phyloP scores from a whole-genome alignment of 1,139 yeast species.

The Suhomyces terraborum region DNA sequence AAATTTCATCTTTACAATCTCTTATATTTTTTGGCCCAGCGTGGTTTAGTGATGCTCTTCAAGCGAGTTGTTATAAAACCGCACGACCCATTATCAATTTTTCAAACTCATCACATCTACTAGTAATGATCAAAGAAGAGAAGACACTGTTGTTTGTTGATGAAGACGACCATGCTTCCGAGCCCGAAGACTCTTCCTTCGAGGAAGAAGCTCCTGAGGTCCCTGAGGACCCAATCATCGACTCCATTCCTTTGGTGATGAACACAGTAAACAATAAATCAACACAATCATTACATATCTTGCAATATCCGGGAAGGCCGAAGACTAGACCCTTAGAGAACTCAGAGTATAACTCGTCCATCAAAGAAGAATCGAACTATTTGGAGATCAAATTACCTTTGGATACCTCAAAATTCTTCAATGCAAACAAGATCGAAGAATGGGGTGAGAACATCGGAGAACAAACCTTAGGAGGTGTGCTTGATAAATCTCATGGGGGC shows the following conservation, averaged over 20 bases:
- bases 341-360: slow-evolving; percentile 50
- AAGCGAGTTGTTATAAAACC: neutral
- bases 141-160: slow-evolving; percentile 18
- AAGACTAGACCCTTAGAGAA: slow-evolving; percentile 47
- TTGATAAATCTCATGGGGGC: slow-evolving; percentile 57
- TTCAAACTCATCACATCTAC: slow-evolving; percentile 7
- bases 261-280: slow-evolving; percentile 26
- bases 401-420: slow-evolving; percentile 64
- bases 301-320: slow-evolving; percentile 77
- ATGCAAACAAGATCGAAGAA: slow-evolving; percentile 58
- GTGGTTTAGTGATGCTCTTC: too few relatives aligned
- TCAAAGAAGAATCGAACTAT: slow-evolving; percentile 59
- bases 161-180: slow-evolving; percentile 17
- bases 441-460: slow-evolving; percentile 60
- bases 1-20: too few relatives aligned
- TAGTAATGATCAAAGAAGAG: slow-evolving; percentile 8
- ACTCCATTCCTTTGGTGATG: slow-evolving; percentile 67
- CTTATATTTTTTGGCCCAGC: too few relatives aligned
- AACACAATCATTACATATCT: slow-evolving; percentile 36
- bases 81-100: slow-evolving; percentile 6
- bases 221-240: slow-evolving; percentile 75
- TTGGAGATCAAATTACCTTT: slow-evolving; percentile 75
- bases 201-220: slow-evolving; percentile 25
- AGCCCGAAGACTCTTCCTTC: slow-evolving; percentile 4
- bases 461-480: slow-evolving; percentile 72